Evolutionary conservation across 139 green algal genomes (phyloP), one percentile per base, ranked within the genome.

Genomic region (Chlamydomonas eustigma): DNA sequence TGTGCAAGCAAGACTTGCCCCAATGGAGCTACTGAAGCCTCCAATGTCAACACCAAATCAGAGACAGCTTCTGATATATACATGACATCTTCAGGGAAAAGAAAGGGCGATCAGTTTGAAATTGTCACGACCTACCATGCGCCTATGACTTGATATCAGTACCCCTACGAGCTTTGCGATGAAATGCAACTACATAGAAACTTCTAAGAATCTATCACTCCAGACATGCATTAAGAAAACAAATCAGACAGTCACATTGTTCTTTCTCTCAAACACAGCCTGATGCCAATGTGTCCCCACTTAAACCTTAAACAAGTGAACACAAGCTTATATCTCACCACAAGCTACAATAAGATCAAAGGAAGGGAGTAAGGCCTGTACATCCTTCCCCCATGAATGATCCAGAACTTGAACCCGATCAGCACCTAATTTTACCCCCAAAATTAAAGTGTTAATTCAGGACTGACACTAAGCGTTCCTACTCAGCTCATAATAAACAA

Each of bases 281-380:
- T 58, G 44, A 12, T 58, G 18, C 44, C 44, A 58, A n/a, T n/a
- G n/a, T n/a, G n/a, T n/a, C n/a, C n/a, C n/a, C n/a, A n/a, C n/a
- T n/a, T n/a, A n/a, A n/a, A n/a, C n/a, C n/a, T n/a, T n/a, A n/a
- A n/a, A n/a, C n/a, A n/a, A n/a, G n/a, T n/a, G n/a, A n/a, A 63
- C 50, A 63, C 18, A 18, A 63, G 22, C 18, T 30, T 28, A 71
- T 18, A 22, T 39, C 80, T 44, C 50, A 88, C 84, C 87, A 73
- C 82, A 88, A 0, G 78, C 80, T 4, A 88, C n/a, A 4, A 90
- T 73, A 22, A 88, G 38, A 71, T 88, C 85, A 34, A 87, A 83
- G 28, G 71, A 75, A 0, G 39, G 72, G 2, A 37, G 3, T 37
- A 90, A 30, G 3, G 33, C 1, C 1, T 50, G 38, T 12, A 78